phyloP scores from a whole-genome alignment of 2,329 filamentous ascomycete genomes.

The Talaromyces sp. region DNA sequence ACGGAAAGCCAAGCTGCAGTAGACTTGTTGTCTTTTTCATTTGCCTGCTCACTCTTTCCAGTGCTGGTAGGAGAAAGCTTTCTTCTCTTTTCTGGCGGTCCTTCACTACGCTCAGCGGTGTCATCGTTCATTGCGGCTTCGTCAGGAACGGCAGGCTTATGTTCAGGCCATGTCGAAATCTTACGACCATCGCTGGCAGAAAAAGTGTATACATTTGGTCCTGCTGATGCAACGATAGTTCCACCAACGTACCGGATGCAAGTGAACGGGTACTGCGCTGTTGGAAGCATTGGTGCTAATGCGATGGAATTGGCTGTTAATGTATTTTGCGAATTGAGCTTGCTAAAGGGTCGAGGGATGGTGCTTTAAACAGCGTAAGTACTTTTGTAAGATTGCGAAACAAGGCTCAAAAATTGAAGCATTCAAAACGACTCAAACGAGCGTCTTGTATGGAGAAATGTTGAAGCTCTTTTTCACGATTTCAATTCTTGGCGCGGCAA shows the following conservation, averaged over 20 bases:
- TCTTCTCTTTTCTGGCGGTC: conserved; percentile 42
- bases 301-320: not conserved
- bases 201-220: conserved; percentile 66
- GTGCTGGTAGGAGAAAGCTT: conserved; percentile 33
- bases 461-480: conserved; percentile 6
- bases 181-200: conserved; percentile 53
- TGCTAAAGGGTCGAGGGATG: too few relatives aligned
- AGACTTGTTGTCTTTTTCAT: conserved; percentile 19
- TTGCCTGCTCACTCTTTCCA: conserved; percentile 17
- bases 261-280: conserved; percentile 55
- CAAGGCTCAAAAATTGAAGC: not conserved
- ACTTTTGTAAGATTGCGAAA: not conserved
- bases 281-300: conserved; percentile 25
- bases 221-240: conserved; percentile 67
- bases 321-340: too few relatives aligned
- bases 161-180: conserved; percentile 57
- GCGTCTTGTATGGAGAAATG: not conserved
- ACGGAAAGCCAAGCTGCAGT: conserved; percentile 53
- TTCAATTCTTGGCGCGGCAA: conserved; percentile 9
- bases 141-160: not conserved
- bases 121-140: not conserved
- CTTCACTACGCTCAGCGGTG: conserved; percentile 19
- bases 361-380: too few relatives aligned
- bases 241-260: conserved; percentile 45
- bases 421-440: too few relatives aligned